Base-by-base conservation (phyloP, 2,329 filamentous ascomycete genomes). In the Chaetothyriales sp. region DNA sequence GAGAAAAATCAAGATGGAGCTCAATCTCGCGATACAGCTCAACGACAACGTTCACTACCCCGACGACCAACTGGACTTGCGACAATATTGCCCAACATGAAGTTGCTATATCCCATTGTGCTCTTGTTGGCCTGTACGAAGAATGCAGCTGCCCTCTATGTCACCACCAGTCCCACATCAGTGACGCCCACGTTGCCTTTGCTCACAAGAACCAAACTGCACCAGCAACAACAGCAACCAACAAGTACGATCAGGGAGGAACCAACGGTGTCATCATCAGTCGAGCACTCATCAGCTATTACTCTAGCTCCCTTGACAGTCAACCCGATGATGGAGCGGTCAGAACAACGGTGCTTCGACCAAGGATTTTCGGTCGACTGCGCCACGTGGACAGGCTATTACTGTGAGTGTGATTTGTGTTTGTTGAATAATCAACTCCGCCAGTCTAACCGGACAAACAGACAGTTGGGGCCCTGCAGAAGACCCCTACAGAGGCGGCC, bases 351-450 rank as follows among this genome's bases (percentile, higher is more conserved):
- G 47, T 61, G 59, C 49, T 61, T 56, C 49, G 59, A 61, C 22
- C 58, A 51, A 46, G 59, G 59, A 12, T 57, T 58, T 49, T 55
- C 57, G 19, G 59, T 61, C 9, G 53, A 61, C 47, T 61, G 59
- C 49, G 58, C 55, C 9, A 56, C 55, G 32, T 61, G 59, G 59
- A 60, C 59, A 5, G 59, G 59, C 10, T 61, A 61, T 39, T 57
- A 58, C 43, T 61, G 45, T 47, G 18, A 4, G 45, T 47, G 8
- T 25, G 12, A 39, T 15, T 39, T 39, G 10, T 39, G 10, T 39
- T 32, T 26, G 26, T 5, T 32, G 19, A 9, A 10, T 12, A 5
- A 6, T 28, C 10, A 3, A 15, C 5, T 26, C 18, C 9, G 10
- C 12, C 45, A 26, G 18, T 18, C 45, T 47, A 32, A 47, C 45